These are phyloP conservation scores for Pseudocercospora crystallina DNA, from an alignment of 2,329 filamentous ascomycete species.

Conservation along the genomic window DNA sequence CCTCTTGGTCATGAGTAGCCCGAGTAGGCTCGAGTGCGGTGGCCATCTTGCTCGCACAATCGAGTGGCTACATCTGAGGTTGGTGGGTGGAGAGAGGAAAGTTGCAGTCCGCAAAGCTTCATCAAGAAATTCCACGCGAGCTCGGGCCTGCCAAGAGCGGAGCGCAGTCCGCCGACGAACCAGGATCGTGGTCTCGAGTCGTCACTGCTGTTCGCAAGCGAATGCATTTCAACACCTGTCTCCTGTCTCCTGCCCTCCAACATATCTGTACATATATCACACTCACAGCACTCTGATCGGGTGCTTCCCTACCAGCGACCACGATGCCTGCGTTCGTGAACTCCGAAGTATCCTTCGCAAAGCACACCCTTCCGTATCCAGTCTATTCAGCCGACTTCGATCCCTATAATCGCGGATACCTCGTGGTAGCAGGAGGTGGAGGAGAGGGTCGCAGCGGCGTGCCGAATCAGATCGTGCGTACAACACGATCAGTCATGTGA, in stretches of 20 bases:
- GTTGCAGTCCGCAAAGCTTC: no score
- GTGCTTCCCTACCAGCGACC: neutral
- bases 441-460: slow-evolving; percentile 79
- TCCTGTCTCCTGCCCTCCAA: no score
- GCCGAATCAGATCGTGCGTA: slow-evolving; percentile 77
- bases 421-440: slow-evolving; percentile 84
- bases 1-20: slow-evolving; percentile 4
- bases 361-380: slow-evolving; percentile 73
- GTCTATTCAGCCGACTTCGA: slow-evolving; percentile 88
- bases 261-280: no score
- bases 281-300: no score
- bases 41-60: slow-evolving; percentile 1
- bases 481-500: neutral
- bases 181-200: no score
- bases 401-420: slow-evolving; percentile 69
- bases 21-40: neutral
- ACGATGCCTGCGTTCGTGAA: slow-evolving; percentile 18
- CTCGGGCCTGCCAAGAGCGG: no score
- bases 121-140: no score
- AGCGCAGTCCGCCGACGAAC: no score
- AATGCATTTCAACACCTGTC: no score
- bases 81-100: no score
- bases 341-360: slow-evolving; percentile 49
- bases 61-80: no score
- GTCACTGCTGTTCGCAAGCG: no score